Conservation (phyloP, 2,329 filamentous ascomycete species). For the Sclerotinia glacialis region DNA sequence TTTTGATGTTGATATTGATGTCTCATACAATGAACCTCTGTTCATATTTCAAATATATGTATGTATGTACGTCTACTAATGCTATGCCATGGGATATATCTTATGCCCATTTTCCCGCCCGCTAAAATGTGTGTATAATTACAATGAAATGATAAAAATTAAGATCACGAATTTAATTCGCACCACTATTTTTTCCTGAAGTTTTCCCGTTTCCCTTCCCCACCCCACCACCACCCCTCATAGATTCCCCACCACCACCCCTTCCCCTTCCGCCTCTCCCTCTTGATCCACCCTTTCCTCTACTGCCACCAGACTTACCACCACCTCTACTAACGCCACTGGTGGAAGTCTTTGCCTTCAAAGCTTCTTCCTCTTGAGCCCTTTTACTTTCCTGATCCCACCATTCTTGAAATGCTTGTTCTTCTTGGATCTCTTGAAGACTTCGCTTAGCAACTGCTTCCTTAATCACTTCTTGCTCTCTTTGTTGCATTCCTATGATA, state of each 20-base stretch:
- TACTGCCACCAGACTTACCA: constrained; percentile 29
- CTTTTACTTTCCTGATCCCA: constrained; percentile 83
- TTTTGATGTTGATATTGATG: neutral
- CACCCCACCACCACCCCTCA: constrained; percentile 12
- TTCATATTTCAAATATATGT: neutral
- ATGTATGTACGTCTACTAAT: neutral
- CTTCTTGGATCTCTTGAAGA: constrained; percentile 90
- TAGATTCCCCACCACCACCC: constrained; percentile 10
- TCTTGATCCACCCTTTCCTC: constrained; percentile 26
- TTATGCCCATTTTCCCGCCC: neutral
- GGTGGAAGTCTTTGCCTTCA: constrained; percentile 24
- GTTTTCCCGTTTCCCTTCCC: constrained; percentile 24
- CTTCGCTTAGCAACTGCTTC: constrained; percentile 86
- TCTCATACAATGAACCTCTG: neutral
- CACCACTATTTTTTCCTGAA: constrained; percentile 17
- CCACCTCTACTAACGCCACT: constrained; percentile 29
- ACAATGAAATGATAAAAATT: constrained; percentile 14
- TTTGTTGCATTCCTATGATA: constrained; percentile 83
- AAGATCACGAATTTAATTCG: neutral
- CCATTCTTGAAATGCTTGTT: constrained; percentile 96
- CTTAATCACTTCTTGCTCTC: constrained; percentile 76
- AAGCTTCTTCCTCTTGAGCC: constrained; percentile 49
- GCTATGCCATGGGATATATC: neutral
- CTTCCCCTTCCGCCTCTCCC: constrained; percentile 24
- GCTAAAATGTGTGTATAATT: neutral